Conservation (phyloP, 257 asterid species). For the Solanum tarapatanum region DNA sequence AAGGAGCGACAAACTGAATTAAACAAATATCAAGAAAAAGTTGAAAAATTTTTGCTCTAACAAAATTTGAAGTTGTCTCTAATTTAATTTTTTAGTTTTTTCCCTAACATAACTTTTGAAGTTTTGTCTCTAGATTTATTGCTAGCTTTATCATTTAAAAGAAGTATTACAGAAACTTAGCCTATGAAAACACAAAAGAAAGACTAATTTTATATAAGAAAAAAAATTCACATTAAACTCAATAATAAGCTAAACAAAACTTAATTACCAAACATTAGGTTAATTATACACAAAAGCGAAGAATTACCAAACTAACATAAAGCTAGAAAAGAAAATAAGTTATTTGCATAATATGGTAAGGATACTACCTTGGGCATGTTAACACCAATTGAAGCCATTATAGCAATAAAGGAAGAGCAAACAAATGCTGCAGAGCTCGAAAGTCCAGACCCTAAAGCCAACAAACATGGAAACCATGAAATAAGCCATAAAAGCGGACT, state of each 20-base stretch:
- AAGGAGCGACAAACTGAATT: neutral
- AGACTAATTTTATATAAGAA: neutral
- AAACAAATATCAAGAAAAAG: neutral
- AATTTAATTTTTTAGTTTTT: neutral
- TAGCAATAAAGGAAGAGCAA: constrained; percentile 87
- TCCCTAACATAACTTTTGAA: neutral
- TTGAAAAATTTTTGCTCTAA: neutral
- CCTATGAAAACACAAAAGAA: neutral
- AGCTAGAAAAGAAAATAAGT: neutral
- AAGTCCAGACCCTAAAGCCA: constrained; percentile 63
- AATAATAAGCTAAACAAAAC: neutral
- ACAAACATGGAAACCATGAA: neutral
- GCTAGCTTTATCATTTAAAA: neutral
- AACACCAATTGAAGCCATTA: constrained; percentile 68
- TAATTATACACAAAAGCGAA: neutral
- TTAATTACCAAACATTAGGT: neutral
- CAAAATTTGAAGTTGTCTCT: neutral
- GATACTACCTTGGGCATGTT: constrained; percentile 34
- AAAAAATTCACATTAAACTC: neutral
- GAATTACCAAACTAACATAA: neutral
- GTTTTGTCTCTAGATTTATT: neutral
- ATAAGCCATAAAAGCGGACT: neutral
- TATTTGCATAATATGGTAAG: neutral
- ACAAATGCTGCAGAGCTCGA: constrained; percentile 99
- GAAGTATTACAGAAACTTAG: neutral